These are phyloP conservation scores for Colletotrichum liaoningense DNA, from an alignment of 2,329 filamentous ascomycete genomes.

Conservation along the genomic window DNA sequence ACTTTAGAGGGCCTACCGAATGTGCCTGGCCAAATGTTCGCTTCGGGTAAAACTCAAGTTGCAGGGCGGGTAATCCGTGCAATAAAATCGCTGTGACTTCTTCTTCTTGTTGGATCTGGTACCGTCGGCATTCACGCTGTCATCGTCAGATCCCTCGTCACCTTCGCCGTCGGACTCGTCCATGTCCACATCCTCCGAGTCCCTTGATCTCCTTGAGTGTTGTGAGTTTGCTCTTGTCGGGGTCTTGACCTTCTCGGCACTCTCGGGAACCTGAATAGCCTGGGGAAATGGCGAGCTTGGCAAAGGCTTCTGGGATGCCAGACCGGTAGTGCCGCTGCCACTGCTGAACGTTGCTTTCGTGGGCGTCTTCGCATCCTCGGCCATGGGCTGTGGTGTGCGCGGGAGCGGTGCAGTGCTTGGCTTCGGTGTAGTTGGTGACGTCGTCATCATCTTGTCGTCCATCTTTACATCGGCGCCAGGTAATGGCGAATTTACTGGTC, in stretches of 20 bases:
- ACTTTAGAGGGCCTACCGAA: slow-evolving; percentile 69
- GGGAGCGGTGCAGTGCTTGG: slow-evolving; percentile 49
- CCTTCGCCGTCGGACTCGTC: slow-evolving; percentile 78
- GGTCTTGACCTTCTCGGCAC: slow-evolving; percentile 54
- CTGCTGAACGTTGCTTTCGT: slow-evolving; percentile 67
- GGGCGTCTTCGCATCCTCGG: slow-evolving; percentile 68
- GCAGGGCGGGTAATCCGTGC: slow-evolving; percentile 93
- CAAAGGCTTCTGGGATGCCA: slow-evolving; percentile 64
- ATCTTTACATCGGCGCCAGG: slow-evolving; percentile 44
- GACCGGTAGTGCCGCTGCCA: slow-evolving; percentile 40
- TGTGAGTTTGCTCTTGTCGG: slow-evolving; percentile 69
- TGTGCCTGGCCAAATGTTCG: slow-evolving; percentile 94
- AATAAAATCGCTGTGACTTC: slow-evolving; percentile 96
- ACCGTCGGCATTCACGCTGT: slow-evolving; percentile 71
- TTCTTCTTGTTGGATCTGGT: slow-evolving; percentile 90
- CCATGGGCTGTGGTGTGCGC: slow-evolving; percentile 18
- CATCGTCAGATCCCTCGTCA: slow-evolving; percentile 72
- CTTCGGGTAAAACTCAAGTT: slow-evolving; percentile 95
- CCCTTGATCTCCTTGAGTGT: slow-evolving; percentile 68
- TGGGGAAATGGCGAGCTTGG: slow-evolving; percentile 65
- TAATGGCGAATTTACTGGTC: slow-evolving; percentile 59
- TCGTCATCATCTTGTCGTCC: slow-evolving; percentile 52
- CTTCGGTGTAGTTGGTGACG: slow-evolving; percentile 49
- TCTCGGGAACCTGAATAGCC: slow-evolving; percentile 58
- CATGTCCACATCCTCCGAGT: slow-evolving; percentile 80